Percentiles rank a stretch among this genome's conserved stretches.
Evolutionary conservation across 176 grass and related monocot genomes (phyloP).

Genomic region (Aegilops sharonensis): DNA sequence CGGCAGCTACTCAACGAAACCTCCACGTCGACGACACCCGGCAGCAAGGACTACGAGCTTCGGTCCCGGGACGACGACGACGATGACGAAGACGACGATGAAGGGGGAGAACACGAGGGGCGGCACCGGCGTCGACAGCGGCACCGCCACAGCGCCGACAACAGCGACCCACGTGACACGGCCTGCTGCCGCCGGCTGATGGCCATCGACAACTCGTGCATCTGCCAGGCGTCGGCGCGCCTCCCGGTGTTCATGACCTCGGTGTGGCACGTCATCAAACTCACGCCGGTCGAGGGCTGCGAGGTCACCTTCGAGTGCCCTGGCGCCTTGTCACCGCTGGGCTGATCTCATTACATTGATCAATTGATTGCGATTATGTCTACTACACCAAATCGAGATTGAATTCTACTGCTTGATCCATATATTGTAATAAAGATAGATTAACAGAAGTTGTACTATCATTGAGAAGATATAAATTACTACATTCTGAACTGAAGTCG

Average conservation of each 20-base stretch:
- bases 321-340: conserved; percentile 3
- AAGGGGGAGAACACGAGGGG: not conserved
- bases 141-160: conserved; percentile 35
- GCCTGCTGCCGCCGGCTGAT: conserved; percentile 70
- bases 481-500: not conserved
- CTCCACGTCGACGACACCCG: not conserved
- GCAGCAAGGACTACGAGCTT: not conserved
- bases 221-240: conserved; percentile 49
- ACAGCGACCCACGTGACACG: conserved; percentile 48
- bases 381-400: not conserved
- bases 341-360: not conserved
- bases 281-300: conserved; percentile 54
- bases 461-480: not conserved
- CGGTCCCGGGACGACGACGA: not conserved
- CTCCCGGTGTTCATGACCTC: conserved; percentile 60
- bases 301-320: conserved; percentile 63
- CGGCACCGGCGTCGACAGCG: conserved; percentile 8
- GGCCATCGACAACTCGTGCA: conserved; percentile 64
- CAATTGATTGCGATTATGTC: not conserved
- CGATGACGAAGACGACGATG: not conserved
- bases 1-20: conserved; percentile 46
- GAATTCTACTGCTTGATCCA: not conserved
- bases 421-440: not conserved
- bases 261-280: conserved; percentile 50
- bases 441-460: not conserved